A percentile compares a stretch with the other conserved stretches of the same genome.
Evolutionary conservation across 2,329 filamentous ascomycete genomes (phyloP).

Genomic region (Trichoderma polysporum): DNA sequence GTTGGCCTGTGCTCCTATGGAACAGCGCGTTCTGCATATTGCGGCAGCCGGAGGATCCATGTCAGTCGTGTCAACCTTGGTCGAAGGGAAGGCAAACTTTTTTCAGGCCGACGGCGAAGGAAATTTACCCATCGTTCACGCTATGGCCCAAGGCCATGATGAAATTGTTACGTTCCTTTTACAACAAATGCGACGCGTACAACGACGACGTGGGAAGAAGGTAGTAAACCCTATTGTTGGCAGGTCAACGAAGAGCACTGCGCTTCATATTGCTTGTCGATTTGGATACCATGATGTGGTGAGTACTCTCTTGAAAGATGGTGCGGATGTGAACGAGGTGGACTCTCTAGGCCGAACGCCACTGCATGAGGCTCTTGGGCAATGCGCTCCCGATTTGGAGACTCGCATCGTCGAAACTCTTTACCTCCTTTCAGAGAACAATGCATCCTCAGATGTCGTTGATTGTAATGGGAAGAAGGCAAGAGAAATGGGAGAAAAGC

Average conservation of each 20-base stretch:
- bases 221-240: not conserved
- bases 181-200: not conserved
- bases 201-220: not conserved
- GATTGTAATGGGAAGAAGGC: not conserved
- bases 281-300: constrained; percentile 12
- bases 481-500: not conserved
- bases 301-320: not conserved
- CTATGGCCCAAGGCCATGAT: constrained; percentile 16
- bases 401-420: not conserved
- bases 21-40: constrained; percentile 12
- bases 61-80: not conserved
- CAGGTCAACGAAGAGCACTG: not conserved
- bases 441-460: not conserved
- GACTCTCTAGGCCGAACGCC: constrained; percentile 16
- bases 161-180: not conserved
- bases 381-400: not conserved
- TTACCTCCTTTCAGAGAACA: not conserved
- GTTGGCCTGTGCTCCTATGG: constrained; percentile 9
- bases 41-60: constrained; percentile 6
- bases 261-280: constrained; percentile 20
- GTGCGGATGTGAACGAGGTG: not conserved
- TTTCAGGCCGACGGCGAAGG: constrained; percentile 15
- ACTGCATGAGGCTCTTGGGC: constrained; percentile 17
- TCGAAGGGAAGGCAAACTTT: not conserved
- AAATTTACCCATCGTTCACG: constrained; percentile 4